Conservation (phyloP, 2,329 filamentous ascomycete genomes). For the Colletotrichum tanaceti region DNA sequence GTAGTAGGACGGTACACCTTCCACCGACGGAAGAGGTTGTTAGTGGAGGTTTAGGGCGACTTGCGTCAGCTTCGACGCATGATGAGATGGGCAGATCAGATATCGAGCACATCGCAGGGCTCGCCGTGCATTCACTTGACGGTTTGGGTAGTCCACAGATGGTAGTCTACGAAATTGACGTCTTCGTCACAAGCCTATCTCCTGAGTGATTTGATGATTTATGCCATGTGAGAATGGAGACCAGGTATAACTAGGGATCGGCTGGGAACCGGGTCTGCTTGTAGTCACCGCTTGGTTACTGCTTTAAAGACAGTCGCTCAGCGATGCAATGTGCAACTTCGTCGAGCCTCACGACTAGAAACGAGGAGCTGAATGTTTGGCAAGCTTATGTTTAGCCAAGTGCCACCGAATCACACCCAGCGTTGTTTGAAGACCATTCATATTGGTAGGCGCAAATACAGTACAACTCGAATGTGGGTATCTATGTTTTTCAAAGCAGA, state of each 20-base stretch:
- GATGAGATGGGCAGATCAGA: conserved; percentile 31
- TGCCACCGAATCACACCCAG: too few species aligned
- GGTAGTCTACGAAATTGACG: conserved; percentile 21
- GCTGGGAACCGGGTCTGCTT: too few species aligned
- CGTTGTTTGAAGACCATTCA: neutral
- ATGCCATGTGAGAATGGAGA: too few species aligned
- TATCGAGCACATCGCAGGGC: conserved; percentile 6
- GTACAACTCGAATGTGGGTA: conserved; percentile 19
- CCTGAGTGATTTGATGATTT: neutral
- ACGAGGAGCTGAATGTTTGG: too few species aligned
- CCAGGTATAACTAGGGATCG: too few species aligned
- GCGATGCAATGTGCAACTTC: too few species aligned
- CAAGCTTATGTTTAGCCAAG: too few species aligned
- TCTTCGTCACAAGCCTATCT: conserved; percentile 4
- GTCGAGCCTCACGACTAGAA: too few species aligned
- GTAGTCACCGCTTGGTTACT: too few species aligned
- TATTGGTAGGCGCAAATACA: too few species aligned
- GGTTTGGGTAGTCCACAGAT: conserved; percentile 10
- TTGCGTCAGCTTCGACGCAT: conserved; percentile 38
- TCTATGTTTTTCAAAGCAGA: conserved; percentile 31
- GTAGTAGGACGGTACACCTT: conserved; percentile 40
- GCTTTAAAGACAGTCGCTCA: too few species aligned
- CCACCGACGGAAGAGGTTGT: conserved; percentile 34
- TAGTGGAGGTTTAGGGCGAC: conserved; percentile 39
- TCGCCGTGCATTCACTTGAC: conserved; percentile 27